Conservation (phyloP, 768 basidiomycete species). For the Rhodotorula babjevae region DNA sequence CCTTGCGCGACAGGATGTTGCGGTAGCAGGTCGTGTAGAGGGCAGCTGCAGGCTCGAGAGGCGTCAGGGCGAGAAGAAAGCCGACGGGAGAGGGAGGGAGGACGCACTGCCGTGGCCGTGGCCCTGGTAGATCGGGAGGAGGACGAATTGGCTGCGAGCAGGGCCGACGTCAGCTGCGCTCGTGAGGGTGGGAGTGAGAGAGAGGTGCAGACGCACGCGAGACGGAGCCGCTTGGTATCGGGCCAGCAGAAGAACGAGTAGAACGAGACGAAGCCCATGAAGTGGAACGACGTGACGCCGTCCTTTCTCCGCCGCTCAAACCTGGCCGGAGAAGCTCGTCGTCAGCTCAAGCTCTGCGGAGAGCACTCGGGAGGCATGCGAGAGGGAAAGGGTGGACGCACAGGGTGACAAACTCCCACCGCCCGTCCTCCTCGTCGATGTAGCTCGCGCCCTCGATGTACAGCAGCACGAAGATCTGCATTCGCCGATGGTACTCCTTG, state of each 20-base stretch:
- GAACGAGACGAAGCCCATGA: constrained; percentile 86
- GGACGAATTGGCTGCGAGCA: constrained; percentile 76
- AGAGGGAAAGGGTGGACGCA: constrained; percentile 54
- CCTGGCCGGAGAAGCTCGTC: constrained; percentile 48
- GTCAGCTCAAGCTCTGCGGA: too few relatives aligned
- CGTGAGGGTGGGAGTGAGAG: not conserved
- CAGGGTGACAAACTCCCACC: constrained; percentile 88
- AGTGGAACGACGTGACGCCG: constrained; percentile 67
- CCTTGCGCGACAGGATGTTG: constrained; percentile 61
- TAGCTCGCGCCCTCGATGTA: constrained; percentile 96
- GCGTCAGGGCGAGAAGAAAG: constrained; percentile 6
- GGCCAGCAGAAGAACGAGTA: constrained; percentile 96
- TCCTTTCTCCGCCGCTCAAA: constrained; percentile 75
- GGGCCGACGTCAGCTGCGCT: not conserved
- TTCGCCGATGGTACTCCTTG: constrained; percentile 78
- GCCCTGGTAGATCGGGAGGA: constrained; percentile 81
- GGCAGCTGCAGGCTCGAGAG: constrained; percentile 56
- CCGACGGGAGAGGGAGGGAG: too few relatives aligned
- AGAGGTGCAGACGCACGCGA: constrained; percentile 59
- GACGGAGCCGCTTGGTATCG: constrained; percentile 74
- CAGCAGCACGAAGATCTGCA: constrained; percentile 89
- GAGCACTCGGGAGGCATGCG: too few relatives aligned
- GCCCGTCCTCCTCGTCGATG: constrained; percentile 85
- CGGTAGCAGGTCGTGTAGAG: constrained; percentile 82
- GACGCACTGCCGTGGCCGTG: constrained; percentile 82